Evolutionary conservation across 2,329 filamentous ascomycete genomes (phyloP).

Genomic region (Colletotrichum sp.): DNA sequence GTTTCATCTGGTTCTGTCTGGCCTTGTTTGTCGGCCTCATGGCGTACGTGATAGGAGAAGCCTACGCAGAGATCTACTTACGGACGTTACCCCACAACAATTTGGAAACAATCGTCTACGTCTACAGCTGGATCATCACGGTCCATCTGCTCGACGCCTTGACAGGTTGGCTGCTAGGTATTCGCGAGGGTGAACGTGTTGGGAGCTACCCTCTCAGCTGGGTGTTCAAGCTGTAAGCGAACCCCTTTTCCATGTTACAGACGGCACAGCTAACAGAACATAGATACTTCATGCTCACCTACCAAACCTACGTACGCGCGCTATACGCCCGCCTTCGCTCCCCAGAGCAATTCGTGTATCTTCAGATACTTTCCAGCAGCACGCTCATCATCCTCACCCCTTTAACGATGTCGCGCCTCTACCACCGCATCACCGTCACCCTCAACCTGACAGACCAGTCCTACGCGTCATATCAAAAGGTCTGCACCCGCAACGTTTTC

Average conservation of each 20-base stretch:
- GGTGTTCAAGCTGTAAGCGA: conserved; percentile 70
- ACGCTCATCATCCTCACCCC: conserved; percentile 68
- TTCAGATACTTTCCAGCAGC: conserved; percentile 68
- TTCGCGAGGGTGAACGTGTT: conserved; percentile 68
- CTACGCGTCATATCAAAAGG: conserved; percentile 69
- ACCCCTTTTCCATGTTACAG: not conserved
- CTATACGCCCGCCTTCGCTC: conserved; percentile 72
- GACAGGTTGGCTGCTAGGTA: conserved; percentile 71
- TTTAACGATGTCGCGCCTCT: conserved; percentile 64
- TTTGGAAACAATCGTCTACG: conserved; percentile 71
- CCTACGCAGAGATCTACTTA: conserved; percentile 72
- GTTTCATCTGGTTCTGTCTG: conserved; percentile 73
- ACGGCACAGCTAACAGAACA: conserved; percentile 3
- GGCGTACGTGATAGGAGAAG: conserved; percentile 71
- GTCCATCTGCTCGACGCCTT: conserved; percentile 69
- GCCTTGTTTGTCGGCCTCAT: conserved; percentile 67
- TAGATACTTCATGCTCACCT: conserved; percentile 71
- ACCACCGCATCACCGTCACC: conserved; percentile 60
- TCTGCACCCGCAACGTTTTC: conserved; percentile 70
- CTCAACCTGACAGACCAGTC: conserved; percentile 63
- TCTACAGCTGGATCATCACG: conserved; percentile 73
- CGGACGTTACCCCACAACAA: conserved; percentile 70
- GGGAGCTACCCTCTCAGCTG: conserved; percentile 74
- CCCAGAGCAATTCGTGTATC: conserved; percentile 67
- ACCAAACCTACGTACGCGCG: conserved; percentile 74